Evolutionary conservation across 768 basidiomycete species (phyloP), one percentile per base, ranked within the genome.

Genomic region (Trametes cinnabarina): DNA sequence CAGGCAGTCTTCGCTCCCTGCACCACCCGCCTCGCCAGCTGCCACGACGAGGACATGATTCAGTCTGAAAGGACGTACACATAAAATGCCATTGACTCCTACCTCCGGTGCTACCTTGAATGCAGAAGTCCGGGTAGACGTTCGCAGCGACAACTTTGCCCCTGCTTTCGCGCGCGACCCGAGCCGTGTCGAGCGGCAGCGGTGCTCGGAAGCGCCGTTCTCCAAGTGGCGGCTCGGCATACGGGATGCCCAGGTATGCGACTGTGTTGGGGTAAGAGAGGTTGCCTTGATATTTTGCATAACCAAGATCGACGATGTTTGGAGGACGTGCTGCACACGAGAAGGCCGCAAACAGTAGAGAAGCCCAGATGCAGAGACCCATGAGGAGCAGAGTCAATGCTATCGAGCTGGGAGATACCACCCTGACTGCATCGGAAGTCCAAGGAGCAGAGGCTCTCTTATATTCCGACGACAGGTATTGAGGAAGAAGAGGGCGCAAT

Each of bases 1-100:
- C 32, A 87, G 68, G 61, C 84, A 87, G 60, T 87, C 85, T 69
- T 87, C 85, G 41, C 79, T 81, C 11, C 86, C 85, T 12, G 83
- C 82, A 26, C 85, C 84, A 47, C 85, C 84, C 22, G 79, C 76
- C 63, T 84, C 84, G 9, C 80, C 81, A 19, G 44, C 81, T 84
- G 39, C 7, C 46, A 32, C 20, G 3, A 11, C 10, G 26, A n/a
- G n/a, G n/a, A n/a, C n/a, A n/a, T n/a, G n/a, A n/a, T n/a, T n/a
- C n/a, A n/a, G n/a, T n/a, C n/a, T n/a, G n/a, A n/a, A n/a, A n/a
- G n/a, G n/a, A n/a, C n/a, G n/a, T n/a, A n/a, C n/a, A n/a, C n/a
- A 20, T 20, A 7, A 22, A 8, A 23, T 10, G 10, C 4, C 19
- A 11, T 22, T 7, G 9, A 11, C 5, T 5, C 41, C 55, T 52